Base-by-base conservation (phyloP, 1,284 basidiomycete genomes). In the Uromyces viciae-fabae region DNA sequence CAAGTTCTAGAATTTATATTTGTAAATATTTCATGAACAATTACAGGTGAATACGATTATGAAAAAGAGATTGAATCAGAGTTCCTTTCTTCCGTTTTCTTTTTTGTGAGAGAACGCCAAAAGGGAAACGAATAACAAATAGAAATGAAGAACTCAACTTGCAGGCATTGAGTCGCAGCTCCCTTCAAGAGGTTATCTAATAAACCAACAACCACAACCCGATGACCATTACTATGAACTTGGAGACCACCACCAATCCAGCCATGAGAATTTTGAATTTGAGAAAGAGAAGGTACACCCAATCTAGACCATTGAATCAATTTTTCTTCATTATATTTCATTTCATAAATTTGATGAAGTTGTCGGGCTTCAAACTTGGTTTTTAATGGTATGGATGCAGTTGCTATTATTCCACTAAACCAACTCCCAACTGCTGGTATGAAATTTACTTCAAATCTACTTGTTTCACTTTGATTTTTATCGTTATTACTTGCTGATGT, bases 141-240 rank as follows among this genome's bases (percentile, higher is more conserved):
- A 36, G 25, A 58, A 58, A 28, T 3, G 56, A 75, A 11, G 40
- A 62, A 15, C 85, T 91, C 56, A 81, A 94, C 93, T 89, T 95
- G 94, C 82, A 99, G 85, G 86, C 95, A 98, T 87, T 99, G 97
- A 25, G 96, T 99, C 8, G 96, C 96, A 68, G 96, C 97, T 14
- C 96, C 96, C 87, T 99, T 99, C 82, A 99, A 89, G 81, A 99
- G 87, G 87, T 99, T 99, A 86, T 99, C 97, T 83, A 99, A 87
- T 0, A 94, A 94, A 78, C 94, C 94, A 15, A 97, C 94, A 7
- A 98, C 90, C 22, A 99, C 96, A 2, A 93, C 96, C 64, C 96
- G 88, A 84, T 94, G 92, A 0, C 94, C 93, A 56, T 90, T 89
- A 81, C 91, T 93, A 86, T 97, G 94, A 15, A 98, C 93, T 87